Percentiles rank a stretch among this genome's conserved stretches.
Conservation (phyloP, 768 basidiomycete genomes). For the Boletales sp. region DNA sequence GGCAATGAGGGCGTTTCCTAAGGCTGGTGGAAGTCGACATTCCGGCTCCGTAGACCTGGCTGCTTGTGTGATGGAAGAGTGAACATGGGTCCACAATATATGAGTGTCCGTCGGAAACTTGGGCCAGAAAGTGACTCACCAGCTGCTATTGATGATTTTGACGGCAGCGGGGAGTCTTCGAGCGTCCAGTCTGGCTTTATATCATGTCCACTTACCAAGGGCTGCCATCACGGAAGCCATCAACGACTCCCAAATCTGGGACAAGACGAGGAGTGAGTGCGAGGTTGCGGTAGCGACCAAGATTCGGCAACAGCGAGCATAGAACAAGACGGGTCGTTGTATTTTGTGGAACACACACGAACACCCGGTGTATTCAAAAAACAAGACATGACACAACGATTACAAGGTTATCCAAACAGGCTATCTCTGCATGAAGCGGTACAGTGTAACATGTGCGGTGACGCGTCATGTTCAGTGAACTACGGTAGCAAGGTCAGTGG, state of each 20-base stretch:
- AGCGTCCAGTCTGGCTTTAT: slow-evolving; percentile 19
- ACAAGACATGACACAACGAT: neutral
- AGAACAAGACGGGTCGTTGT: slow-evolving; percentile 26
- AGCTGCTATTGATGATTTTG: slow-evolving; percentile 22
- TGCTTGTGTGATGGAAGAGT: slow-evolving; percentile 1
- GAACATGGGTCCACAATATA: neutral
- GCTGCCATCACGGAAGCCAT: slow-evolving; percentile 2
- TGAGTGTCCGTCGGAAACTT: slow-evolving; percentile 5
- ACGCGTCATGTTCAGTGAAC: neutral
- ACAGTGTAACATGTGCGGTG: neutral
- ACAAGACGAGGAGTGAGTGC: slow-evolving; percentile 17
- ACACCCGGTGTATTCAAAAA: neutral
- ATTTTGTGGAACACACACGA: neutral
- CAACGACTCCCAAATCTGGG: slow-evolving; percentile 17
- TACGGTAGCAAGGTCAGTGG: neutral
- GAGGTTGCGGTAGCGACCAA: slow-evolving; percentile 23
- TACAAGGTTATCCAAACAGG: neutral
- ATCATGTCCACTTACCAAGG: slow-evolving; percentile 9
- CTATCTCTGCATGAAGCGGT: no score
- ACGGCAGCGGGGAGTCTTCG: slow-evolving; percentile 19
- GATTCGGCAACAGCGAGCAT: neutral
- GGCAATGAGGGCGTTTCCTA: slow-evolving; percentile 34
- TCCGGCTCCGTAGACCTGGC: neutral
- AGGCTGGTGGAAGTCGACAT: slow-evolving; percentile 28
- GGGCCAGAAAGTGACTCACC: slow-evolving; percentile 16